Evolutionary conservation across 495 filamentous ascomycete genomes (phyloP).

Genomic region (Daldinia grandis): DNA sequence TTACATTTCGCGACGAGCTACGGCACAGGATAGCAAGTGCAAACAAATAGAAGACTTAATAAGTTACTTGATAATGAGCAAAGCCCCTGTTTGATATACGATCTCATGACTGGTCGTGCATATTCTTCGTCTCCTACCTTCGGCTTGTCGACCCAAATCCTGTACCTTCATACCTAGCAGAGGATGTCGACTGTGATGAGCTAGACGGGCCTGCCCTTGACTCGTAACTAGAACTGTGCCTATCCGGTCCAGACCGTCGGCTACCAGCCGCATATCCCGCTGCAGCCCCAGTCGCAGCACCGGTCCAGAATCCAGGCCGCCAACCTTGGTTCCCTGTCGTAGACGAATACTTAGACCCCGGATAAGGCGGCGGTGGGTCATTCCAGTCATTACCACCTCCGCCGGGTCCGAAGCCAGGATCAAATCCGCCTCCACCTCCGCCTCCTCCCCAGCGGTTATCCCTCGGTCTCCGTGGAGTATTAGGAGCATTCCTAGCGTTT

Average conservation of each 20-base stretch:
- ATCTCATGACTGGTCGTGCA: not conserved
- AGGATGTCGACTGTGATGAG: conserved; percentile 55
- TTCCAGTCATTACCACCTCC: conserved; percentile 59
- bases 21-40: conserved; percentile 31
- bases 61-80: not conserved
- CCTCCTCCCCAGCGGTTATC: conserved; percentile 40
- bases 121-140: conserved; percentile 56
- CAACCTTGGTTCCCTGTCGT: conserved; percentile 61
- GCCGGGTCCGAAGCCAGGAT: conserved; percentile 52
- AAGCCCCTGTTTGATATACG: not conserved
- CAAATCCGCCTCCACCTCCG: conserved; percentile 39
- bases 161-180: conserved; percentile 76
- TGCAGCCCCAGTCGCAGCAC: conserved; percentile 74
- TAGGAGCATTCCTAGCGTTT: not conserved
- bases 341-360: conserved; percentile 49
- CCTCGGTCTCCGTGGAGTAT: conserved; percentile 12
- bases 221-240: conserved; percentile 47
- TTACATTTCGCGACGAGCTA: conserved; percentile 8
- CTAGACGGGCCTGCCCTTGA: conserved; percentile 49
- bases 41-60: conserved; percentile 14
- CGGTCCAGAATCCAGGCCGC: conserved; percentile 90
- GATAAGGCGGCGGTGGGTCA: conserved; percentile 68
- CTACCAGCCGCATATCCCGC: conserved; percentile 74
- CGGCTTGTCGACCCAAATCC: conserved; percentile 90
- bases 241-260: conserved; percentile 49